Percentiles rank a stretch among this genome's conserved stretches.
These are phyloP conservation scores for Coix lacrymajobi DNA, from an alignment of 176 grass and related monocot genomes.

Conservation along the genomic window DNA sequence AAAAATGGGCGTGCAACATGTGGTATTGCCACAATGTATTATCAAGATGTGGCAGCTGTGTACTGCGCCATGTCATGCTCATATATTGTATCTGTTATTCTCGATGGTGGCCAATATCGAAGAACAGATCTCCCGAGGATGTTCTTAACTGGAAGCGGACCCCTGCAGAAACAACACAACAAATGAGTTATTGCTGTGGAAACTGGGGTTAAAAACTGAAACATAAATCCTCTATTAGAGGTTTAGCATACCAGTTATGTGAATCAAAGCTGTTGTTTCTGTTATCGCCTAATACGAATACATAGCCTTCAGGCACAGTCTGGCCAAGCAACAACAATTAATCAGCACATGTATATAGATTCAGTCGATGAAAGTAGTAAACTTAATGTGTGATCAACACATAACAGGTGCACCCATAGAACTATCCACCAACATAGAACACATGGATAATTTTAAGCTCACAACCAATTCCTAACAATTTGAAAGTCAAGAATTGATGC, in stretches of 20 bases:
- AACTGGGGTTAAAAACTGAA: background rate
- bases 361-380: background rate
- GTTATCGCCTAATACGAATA: constrained; percentile 95
- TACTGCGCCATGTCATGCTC: constrained; percentile 40
- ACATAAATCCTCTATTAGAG: background rate
- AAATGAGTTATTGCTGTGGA: background rate
- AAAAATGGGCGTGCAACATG: background rate
- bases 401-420: background rate
- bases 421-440: background rate
- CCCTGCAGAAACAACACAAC: constrained; percentile 47
- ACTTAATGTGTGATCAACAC: background rate
- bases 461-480: background rate
- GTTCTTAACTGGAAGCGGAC: constrained; percentile 78
- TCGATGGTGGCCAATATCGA: constrained; percentile 92
- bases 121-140: constrained; percentile 90
- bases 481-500: background rate
- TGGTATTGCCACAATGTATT: constrained; percentile 8
- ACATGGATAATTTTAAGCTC: background rate
- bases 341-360: background rate
- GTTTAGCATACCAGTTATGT: constrained; percentile 78
- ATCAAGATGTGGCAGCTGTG: constrained; percentile 40
- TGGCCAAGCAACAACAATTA: constrained; percentile 25
- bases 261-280: constrained; percentile 96
- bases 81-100: constrained; percentile 84
- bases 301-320: constrained; percentile 68